A percentile compares a stretch with the other conserved stretches of the same genome.
Evolutionary conservation across 805 yeast genomes (phyloP).

Genomic region (Saturnispora sekii): DNA sequence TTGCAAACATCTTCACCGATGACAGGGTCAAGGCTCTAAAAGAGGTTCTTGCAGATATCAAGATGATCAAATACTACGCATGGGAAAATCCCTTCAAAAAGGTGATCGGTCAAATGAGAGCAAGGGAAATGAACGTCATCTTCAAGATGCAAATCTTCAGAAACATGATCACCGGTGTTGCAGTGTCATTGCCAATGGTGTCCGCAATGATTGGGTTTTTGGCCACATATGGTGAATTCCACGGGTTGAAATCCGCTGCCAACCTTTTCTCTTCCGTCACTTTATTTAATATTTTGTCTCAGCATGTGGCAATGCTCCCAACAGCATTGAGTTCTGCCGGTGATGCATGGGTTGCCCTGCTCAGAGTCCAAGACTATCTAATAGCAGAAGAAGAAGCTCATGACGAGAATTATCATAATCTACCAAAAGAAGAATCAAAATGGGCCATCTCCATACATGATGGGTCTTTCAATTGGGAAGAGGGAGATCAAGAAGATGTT

Average conservation of each 20-base stretch:
- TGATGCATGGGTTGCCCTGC: conserved; percentile 59
- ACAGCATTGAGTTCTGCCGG: conserved; percentile 57
- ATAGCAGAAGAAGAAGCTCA: conserved; percentile 32
- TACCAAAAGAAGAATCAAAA: conserved; percentile 9
- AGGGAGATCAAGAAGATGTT: neutral
- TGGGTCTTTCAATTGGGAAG: conserved; percentile 57
- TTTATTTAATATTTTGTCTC: conserved; percentile 50
- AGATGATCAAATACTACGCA: conserved; percentile 76
- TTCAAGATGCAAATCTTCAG: conserved; percentile 56
- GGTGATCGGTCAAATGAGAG: conserved; percentile 46
- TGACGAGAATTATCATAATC: conserved; percentile 15
- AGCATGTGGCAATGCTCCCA: conserved; percentile 61
- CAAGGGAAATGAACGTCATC: conserved; percentile 51
- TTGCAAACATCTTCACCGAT: conserved; percentile 63
- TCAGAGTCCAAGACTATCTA: conserved; percentile 46
- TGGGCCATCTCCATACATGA: conserved; percentile 39
- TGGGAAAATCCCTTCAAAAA: conserved; percentile 79
- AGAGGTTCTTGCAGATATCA: conserved; percentile 70
- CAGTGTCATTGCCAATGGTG: conserved; percentile 57
- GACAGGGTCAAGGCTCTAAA: conserved; percentile 64
- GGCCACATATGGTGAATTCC: conserved; percentile 29
- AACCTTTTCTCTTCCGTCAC: conserved; percentile 62
- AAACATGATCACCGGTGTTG: conserved; percentile 52
- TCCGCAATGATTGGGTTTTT: conserved; percentile 57
- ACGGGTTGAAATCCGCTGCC: conserved; percentile 42